Evolutionary conservation across 305 asterid species (phyloP).

Genomic region (Fraxinus ornus): DNA sequence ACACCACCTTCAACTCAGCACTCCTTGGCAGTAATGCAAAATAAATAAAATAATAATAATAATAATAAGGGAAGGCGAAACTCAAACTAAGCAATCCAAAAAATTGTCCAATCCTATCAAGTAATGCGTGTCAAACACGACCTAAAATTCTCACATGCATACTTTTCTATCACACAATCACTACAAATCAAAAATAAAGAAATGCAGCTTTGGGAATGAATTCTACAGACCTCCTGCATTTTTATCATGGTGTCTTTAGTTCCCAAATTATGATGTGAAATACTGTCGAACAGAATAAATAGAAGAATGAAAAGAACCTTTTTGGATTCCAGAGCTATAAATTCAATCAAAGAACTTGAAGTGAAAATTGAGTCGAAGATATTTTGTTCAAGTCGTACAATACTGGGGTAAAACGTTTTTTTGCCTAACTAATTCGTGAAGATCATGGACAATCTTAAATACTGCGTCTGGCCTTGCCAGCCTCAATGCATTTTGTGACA

Average conservation of each 20-base stretch:
- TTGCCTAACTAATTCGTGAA: slow-evolving; percentile 72
- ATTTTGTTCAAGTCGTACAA: slow-evolving; percentile 35
- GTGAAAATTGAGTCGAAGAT: neutral
- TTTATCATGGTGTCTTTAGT: neutral
- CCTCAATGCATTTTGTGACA: slow-evolving; percentile 81
- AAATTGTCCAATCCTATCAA: neutral
- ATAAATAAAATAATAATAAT: too few relatives aligned
- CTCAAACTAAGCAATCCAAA: neutral
- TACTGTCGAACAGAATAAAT: neutral
- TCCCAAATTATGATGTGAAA: neutral
- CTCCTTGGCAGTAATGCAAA: too few relatives aligned
- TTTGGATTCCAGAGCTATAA: neutral
- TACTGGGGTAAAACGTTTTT: slow-evolving; percentile 48
- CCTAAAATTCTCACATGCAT: neutral
- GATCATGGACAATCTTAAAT: slow-evolving; percentile 92
- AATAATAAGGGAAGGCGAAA: neutral
- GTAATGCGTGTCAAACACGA: neutral
- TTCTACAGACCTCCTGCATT: neutral
- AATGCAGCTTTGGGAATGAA: neutral
- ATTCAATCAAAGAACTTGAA: neutral
- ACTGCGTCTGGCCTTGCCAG: slow-evolving; percentile 88
- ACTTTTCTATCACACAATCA: neutral
- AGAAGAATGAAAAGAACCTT: neutral
- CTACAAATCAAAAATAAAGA: neutral
- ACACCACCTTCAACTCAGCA: too few relatives aligned